Base-by-base conservation (phyloP, 371 early-diverging fungal species). In the Actinomortierella wolfii region DNA sequence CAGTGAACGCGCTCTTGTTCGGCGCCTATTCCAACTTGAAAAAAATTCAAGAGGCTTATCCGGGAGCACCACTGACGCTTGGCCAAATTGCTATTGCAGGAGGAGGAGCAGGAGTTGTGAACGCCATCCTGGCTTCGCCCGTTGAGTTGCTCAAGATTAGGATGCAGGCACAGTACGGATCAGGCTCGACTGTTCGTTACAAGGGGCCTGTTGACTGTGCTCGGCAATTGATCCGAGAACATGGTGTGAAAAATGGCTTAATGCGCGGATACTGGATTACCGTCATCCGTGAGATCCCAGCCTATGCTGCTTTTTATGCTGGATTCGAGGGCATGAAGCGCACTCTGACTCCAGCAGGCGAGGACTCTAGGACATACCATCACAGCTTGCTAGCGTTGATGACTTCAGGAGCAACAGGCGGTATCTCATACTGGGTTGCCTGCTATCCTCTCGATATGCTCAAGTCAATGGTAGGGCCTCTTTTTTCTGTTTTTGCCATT, bases 391-490 rank as follows among this genome's bases (percentile, higher is more conserved):
- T 73, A 8, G 44, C 67, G 23, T 77, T 92, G 43, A 91, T 94
- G 90, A 58, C 81, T 8, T 82, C 92, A 9, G 94, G 94, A 5
- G 86, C 92, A 5, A 77, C 81, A 5, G 92, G 90, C 25, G 94
- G 94, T 17, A 67, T 92, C 26, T 79, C 86, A 39, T 92, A 92
- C 63, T 94, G 94, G 94, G 57, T 85, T 15, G 82, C 82, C n/a
- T 87, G 88, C 68, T 94, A 93, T 61, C 94, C 94, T 14, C 77
- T 94, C 18, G 94, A 94, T 64, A 89, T 93, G 44, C 82, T 92
- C 51, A 94, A 94, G 76, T 90, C 92, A 11, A 79, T 86, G 42
- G 91, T 89, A 66, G 83, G 82, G 51, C 9, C 34, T 34, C 20
- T 40, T 54, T 23, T 25, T 24, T 18, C 13, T 59, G 24, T 56